These are phyloP conservation scores for Pyrrhoderma noxium DNA, from an alignment of 1,284 basidiomycete species.

Conservation along the genomic window DNA sequence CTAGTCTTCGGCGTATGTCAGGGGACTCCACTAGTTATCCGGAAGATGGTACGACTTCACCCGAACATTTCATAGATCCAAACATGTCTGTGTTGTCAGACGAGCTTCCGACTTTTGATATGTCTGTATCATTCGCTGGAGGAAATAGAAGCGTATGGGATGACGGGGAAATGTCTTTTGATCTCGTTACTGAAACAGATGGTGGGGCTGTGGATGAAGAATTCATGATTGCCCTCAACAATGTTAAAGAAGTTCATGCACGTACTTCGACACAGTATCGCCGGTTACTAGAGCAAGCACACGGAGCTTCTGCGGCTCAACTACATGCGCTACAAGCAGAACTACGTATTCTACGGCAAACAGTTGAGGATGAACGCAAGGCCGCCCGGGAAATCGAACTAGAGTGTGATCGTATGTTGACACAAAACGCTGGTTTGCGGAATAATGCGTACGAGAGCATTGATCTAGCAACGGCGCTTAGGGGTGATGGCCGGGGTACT, in stretches of 20 bases:
- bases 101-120: conserved; percentile 14
- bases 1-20: conserved; percentile 9
- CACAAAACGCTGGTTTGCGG: conserved; percentile 13
- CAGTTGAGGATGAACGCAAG: conserved; percentile 37
- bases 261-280: conserved; percentile 65
- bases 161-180: conserved; percentile 42
- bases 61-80: conserved; percentile 12
- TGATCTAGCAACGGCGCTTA: conserved; percentile 41
- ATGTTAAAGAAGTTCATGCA: conserved; percentile 51
- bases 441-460: conserved; percentile 24
- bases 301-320: conserved; percentile 67
- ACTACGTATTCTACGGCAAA: conserved; percentile 45
- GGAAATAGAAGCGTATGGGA: conserved; percentile 23
- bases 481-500: conserved; percentile 42
- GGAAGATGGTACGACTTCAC: conserved; percentile 15
- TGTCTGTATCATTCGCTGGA: conserved; percentile 10
- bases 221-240: conserved; percentile 51
- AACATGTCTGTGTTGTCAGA: conserved; percentile 12
- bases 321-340: conserved; percentile 75
- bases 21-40: conserved; percentile 9
- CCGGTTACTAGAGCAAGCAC: conserved; percentile 66
- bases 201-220: conserved; percentile 67
- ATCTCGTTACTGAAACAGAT: conserved; percentile 62
- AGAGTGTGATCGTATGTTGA: conserved; percentile 47
- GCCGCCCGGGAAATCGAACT: conserved; percentile 46